Base-by-base conservation (phyloP, 345 rosid genomes). In the Arabidopsis thaliana region DNA sequence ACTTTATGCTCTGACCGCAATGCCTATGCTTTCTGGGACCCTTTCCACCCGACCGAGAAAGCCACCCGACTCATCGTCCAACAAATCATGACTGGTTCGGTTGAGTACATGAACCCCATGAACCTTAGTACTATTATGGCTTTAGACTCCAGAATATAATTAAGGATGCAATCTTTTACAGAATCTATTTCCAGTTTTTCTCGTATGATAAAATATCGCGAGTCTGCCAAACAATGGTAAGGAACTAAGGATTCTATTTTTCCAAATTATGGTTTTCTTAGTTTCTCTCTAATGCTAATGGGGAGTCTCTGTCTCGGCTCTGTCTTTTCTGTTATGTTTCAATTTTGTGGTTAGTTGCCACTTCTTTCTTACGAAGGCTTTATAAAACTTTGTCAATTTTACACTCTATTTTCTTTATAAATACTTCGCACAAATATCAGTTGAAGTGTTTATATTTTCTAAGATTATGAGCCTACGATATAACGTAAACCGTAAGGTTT, bases 11-110 rank as follows among this genome's bases (percentile, higher is more conserved):
- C 79, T 7, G 75, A 91, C 78, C 75, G 93, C 37, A 85, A 85
- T n/a, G 20, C 59, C 3, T 83, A 71, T 67, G 95, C 75, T 0
- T 86, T 89, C 53, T 89, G 93, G 95, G 97, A 91, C 56, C 72
- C 87, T 63, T 91, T 85, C 63, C 97, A 91, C 25, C 97, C 97
- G n/a, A 73, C 95, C 0, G 90, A 91, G 72, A 91, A 69, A 70
- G 95, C 93, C 1, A 87, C 82, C 64, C 57, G 83, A 25, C 51
- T 89, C 16, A 84, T 91, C 7, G 95, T 87, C 36, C 75, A 71
- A 11, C 76, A 37, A 50, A 84, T 91, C 60, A 8, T 82, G 79
- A 80, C 72, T 6, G 97, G 91, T 42, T 72, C 82, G 11, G 24
- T 33, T 67, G 46, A 82, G 23, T 84, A 85, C 67, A 91, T 91